Evolutionary conservation across 1,139 yeast genomes (phyloP).

Genomic region (Sugiyamaella neomexicana): DNA sequence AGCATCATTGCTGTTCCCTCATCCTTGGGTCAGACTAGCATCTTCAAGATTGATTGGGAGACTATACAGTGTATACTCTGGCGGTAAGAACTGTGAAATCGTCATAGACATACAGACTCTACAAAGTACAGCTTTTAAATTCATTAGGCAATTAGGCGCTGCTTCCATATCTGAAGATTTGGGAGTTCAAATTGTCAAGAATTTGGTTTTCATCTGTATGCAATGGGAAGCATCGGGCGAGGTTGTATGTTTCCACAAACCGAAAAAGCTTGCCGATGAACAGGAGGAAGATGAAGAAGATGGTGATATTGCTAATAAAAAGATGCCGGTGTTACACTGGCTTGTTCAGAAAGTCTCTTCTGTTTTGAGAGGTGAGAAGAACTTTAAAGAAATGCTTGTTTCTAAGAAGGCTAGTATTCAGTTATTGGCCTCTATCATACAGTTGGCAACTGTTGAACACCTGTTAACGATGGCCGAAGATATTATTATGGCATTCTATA

Average conservation of each 20-base stretch:
- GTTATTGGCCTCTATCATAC: slow-evolving; percentile 38
- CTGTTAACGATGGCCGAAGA: slow-evolving; percentile 30
- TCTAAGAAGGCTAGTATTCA: slow-evolving; percentile 64
- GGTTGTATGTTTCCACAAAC: slow-evolving; percentile 35
- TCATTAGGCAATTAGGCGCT: slow-evolving; percentile 78
- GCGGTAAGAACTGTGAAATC: slow-evolving; percentile 20
- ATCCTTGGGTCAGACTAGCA: slow-evolving; percentile 82
- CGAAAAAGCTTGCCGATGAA: slow-evolving; percentile 23
- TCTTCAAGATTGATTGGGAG: slow-evolving; percentile 62
- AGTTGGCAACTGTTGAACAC: slow-evolving; percentile 26
- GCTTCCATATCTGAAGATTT: slow-evolving; percentile 67
- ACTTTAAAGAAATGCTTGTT: slow-evolving; percentile 50
- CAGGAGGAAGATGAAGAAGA: slow-evolving; percentile 35
- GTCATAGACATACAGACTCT: slow-evolving; percentile 39
- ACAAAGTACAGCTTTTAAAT: slow-evolving; percentile 66
- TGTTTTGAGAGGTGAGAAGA: slow-evolving; percentile 64
- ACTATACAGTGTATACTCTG: slow-evolving; percentile 47
- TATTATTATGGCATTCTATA: slow-evolving; percentile 60
- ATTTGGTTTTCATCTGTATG: slow-evolving; percentile 60
- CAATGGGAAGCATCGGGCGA: slow-evolving; percentile 55
- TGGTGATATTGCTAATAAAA: slow-evolving; percentile 25
- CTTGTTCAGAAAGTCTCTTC: slow-evolving; percentile 60
- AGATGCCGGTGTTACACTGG: slow-evolving; percentile 57
- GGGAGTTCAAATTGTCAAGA: slow-evolving; percentile 66
- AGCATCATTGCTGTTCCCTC: slow-evolving; percentile 72